A percentile compares a stretch with the other conserved stretches of the same genome.
phyloP scores from a whole-genome alignment of 2,329 filamentous ascomycete species.

The Penicillium decumbens region DNA sequence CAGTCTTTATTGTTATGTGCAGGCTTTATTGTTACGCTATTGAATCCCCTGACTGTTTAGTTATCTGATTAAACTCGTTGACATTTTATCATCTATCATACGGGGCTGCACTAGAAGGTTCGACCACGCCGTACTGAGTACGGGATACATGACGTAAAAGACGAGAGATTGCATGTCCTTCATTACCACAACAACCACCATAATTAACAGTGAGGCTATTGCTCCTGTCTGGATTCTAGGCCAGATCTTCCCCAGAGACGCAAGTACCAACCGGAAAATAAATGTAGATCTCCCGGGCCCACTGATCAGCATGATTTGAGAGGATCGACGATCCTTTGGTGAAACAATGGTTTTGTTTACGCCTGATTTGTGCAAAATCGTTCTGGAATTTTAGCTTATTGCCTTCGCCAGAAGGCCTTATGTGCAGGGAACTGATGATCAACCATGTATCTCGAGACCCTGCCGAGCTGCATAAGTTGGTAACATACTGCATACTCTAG shows the following conservation, averaged over 20 bases:
- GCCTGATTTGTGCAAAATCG: neutral
- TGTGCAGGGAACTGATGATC: neutral
- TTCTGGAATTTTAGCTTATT: neutral
- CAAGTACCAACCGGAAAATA: neutral
- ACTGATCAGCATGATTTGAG: neutral
- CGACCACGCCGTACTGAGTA: too few relatives aligned
- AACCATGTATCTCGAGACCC: neutral
- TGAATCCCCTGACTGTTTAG: conserved; percentile 3
- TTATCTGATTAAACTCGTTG: neutral
- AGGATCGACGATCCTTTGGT: neutral
- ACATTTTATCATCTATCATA: neutral
- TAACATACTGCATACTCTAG: neutral
- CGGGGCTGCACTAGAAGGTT: too few relatives aligned
- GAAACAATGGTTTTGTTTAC: neutral
- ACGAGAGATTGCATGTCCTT: neutral
- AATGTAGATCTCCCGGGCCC: neutral
- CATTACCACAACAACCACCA: neutral
- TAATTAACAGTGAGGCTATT: neutral
- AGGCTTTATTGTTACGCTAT: conserved; percentile 6
- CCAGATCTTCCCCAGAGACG: neutral
- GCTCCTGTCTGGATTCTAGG: neutral
- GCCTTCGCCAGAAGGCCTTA: neutral
- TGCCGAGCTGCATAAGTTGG: neutral
- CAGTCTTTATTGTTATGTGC: conserved; percentile 5
- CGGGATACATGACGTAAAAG: neutral